A percentile compares a stretch with the other conserved stretches of the same genome.
These are phyloP conservation scores for Dendrobium chrysotoxum DNA, from an alignment of 106 monocot genomes.

Conservation along the genomic window DNA sequence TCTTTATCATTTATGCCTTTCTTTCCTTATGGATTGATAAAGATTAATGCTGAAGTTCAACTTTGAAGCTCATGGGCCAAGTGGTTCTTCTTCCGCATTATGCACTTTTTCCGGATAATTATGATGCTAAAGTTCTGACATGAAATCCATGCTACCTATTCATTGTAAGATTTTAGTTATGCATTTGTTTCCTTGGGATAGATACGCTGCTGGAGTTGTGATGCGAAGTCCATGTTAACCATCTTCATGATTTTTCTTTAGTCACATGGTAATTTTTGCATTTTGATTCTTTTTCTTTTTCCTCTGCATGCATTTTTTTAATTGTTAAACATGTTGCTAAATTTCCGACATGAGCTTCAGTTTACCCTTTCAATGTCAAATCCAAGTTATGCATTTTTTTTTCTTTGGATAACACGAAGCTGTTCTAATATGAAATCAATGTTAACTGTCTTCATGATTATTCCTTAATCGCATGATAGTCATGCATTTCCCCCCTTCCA, in stretches of 20 bases:
- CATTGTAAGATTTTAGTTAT: not conserved
- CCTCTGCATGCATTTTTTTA: not conserved
- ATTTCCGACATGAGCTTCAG: not conserved
- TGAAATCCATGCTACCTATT: not conserved
- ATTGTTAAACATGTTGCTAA: not conserved
- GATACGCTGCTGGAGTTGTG: not conserved
- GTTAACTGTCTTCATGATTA: not conserved
- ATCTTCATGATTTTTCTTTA: slow-evolving; percentile 1
- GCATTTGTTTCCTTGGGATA: not conserved
- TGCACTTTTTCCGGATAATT: not conserved
- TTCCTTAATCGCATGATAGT: not conserved
- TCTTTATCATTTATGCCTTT: not conserved
- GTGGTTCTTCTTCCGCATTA: not conserved
- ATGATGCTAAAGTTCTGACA: not conserved
- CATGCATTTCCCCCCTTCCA: not conserved
- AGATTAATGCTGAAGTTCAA: not conserved
- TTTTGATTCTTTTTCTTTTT: not conserved
- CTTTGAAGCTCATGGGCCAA: not conserved
- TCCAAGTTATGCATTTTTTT: not conserved
- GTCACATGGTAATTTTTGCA: not conserved
- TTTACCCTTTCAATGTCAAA: not conserved
- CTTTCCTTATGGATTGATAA: not conserved
- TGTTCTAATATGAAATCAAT: not conserved
- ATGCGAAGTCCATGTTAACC: not conserved
- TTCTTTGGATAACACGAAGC: not conserved